Evolutionary conservation across 768 basidiomycete species (phyloP).

Genomic region (Gymnopilus dilepis): DNA sequence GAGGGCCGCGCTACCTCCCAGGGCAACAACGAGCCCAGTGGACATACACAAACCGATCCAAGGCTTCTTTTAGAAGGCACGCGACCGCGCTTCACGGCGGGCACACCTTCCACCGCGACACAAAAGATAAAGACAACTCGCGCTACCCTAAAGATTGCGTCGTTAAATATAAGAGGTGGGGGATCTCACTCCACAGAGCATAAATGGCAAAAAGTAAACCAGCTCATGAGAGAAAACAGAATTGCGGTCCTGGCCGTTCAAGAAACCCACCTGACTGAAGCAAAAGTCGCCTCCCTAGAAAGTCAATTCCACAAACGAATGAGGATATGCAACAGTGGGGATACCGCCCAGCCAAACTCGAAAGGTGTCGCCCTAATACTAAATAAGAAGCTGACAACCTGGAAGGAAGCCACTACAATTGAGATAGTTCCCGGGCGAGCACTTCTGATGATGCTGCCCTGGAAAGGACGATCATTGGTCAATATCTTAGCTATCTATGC

Average conservation of each 20-base stretch:
- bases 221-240: constrained; percentile 26
- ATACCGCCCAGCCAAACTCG: constrained; percentile 24
- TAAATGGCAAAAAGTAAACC: too few species aligned
- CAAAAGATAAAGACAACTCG: background rate
- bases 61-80: too few species aligned
- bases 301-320: constrained; percentile 18
- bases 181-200: background rate
- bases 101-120: background rate
- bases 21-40: background rate
- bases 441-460: constrained; percentile 12
- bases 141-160: background rate
- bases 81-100: too few species aligned
- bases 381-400: constrained; percentile 32
- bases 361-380: constrained; percentile 36
- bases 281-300: constrained; percentile 18
- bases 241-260: constrained; percentile 34
- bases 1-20: background rate
- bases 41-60: too few species aligned
- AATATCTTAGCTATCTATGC: constrained; percentile 40
- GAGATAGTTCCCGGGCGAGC: constrained; percentile 36
- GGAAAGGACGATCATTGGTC: constrained; percentile 25
- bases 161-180: background rate
- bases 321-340: constrained; percentile 21
- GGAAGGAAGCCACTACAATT: constrained; percentile 2
- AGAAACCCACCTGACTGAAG: constrained; percentile 37